Evolutionary conservation across 257 asterid genomes (phyloP), one percentile per base, ranked within the genome.

Genomic region (Ehretia macrophylla): DNA sequence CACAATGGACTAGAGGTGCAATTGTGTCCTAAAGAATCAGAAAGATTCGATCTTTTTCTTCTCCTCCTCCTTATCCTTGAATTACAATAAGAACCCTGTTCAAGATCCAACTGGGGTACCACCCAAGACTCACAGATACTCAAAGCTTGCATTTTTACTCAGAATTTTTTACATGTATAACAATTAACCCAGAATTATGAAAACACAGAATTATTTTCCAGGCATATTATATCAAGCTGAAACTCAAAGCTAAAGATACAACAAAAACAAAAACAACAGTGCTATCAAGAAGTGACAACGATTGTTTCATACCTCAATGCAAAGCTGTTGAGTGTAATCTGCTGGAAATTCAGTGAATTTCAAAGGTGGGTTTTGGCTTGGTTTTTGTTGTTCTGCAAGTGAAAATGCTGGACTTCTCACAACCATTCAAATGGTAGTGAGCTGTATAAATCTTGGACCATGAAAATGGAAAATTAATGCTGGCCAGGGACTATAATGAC

Each of bases 111-210:
- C n/a, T 70, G 81, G 17, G 85, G 76, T 35, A 64, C 59, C 39
- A 73, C 63, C 61, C 67, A 64, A 50, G 54, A 77, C 40, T 78
- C 93, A 64, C 87, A 81, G 56, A 87, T 64, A 37, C 83, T 68
- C 66, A 84, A 71, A 66, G 84, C 73, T 80, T 83, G 93, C 98
- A 91, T 88, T 77, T 74, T 61, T 71, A 21, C 17, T 1, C 37
- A n/a, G 55, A 62, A 14, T 52, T 59, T 49, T 22, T 32, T 35
- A 60, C 14, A 49, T 19, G 51, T 32, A 44, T 13, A 45, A 64
- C 56, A 17, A 62, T 40, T 17, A 53, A 65, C 61, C 64, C 51
- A 9, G 40, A 62, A 5, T 40, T 48, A 8, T 14, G 12, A 11
- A 32, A 0, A 13, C 42, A 59, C 11, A 19, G 19, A 27, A 27